These are phyloP conservation scores for Aspergillus melleus DNA, from an alignment of 2,329 filamentous ascomycete genomes.

Conservation along the genomic window DNA sequence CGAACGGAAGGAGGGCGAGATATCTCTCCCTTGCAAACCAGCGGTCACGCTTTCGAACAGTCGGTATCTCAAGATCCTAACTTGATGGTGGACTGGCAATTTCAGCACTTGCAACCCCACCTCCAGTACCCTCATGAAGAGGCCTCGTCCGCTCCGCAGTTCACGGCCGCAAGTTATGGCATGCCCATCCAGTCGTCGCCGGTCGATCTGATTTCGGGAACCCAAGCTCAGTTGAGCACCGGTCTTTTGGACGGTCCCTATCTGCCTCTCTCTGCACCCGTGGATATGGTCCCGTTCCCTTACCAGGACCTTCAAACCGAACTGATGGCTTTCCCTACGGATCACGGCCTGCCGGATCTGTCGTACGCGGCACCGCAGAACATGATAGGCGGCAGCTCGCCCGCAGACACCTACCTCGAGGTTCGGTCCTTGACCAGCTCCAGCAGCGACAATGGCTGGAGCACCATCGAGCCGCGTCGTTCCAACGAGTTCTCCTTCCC, in stretches of 20 bases:
- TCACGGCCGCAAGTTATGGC: slow-evolving; percentile 59
- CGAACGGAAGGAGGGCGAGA: slow-evolving; percentile 40
- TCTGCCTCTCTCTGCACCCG: slow-evolving; percentile 50
- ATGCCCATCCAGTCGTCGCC: slow-evolving; percentile 46
- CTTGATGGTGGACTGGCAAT: slow-evolving; percentile 49
- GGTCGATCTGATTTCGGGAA: slow-evolving; percentile 58
- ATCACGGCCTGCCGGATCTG: slow-evolving; percentile 50
- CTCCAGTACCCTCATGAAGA: slow-evolving; percentile 51
- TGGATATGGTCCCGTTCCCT: slow-evolving; percentile 68
- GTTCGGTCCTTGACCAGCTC: slow-evolving; percentile 79
- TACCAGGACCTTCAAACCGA: slow-evolving; percentile 79
- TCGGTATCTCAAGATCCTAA: slow-evolving; percentile 45
- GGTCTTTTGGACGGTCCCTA: slow-evolving; percentile 65
- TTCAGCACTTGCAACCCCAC: slow-evolving; percentile 42
- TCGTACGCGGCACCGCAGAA: slow-evolving; percentile 40
- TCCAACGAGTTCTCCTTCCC: slow-evolving; percentile 68
- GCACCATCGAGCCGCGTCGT: slow-evolving; percentile 72
- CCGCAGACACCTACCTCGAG: slow-evolving; percentile 78
- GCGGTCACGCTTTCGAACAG: slow-evolving; percentile 45
- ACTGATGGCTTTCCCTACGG: slow-evolving; percentile 55
- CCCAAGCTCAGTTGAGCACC: slow-evolving; percentile 63
- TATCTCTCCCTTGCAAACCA: slow-evolving; percentile 46
- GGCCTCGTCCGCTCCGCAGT: slow-evolving; percentile 54
- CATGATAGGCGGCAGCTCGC: slow-evolving; percentile 60
- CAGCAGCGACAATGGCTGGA: slow-evolving; percentile 85